These are phyloP conservation scores for Croton setiger DNA, from an alignment of 441 rosid genomes.

Conservation along the genomic window DNA sequence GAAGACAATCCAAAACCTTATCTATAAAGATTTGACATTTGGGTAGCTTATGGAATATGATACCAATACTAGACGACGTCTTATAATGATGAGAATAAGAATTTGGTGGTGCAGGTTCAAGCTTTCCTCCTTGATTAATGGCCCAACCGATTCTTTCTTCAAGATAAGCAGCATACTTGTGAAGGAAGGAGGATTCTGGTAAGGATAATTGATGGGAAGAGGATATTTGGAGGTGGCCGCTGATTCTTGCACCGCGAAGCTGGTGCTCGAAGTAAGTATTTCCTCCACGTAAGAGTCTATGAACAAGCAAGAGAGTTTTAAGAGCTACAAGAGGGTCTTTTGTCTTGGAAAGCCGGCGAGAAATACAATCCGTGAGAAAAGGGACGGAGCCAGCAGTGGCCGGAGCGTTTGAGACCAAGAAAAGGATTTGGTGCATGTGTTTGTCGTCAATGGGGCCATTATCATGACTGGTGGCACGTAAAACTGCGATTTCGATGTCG, in stretches of 20 bases:
- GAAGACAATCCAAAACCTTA: constrained; percentile 47
- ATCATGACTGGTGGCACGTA: constrained; percentile 74
- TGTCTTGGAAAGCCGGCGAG: constrained; percentile 71
- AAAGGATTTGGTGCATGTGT: constrained; percentile 76
- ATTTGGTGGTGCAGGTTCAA: constrained; percentile 43
- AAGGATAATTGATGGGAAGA: constrained; percentile 16
- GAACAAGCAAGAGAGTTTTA: constrained; percentile 67
- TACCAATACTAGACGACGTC: constrained; percentile 41
- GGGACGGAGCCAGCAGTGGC: constrained; percentile 40
- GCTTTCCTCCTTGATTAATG: constrained; percentile 77
- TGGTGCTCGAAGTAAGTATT: constrained; percentile 62
- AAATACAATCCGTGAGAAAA: constrained; percentile 66
- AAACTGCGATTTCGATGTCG: constrained; percentile 62
- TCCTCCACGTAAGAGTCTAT: constrained; percentile 78
- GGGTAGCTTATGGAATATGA: constrained; percentile 56
- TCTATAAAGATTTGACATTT: constrained; percentile 60
- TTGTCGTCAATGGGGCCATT: constrained; percentile 55
- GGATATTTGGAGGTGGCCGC: constrained; percentile 69
- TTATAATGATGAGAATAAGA: constrained; percentile 14
- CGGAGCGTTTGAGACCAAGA: constrained; percentile 57
- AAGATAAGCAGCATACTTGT: constrained; percentile 58
- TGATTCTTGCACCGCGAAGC: constrained; percentile 47
- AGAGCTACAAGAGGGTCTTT: constrained; percentile 61
- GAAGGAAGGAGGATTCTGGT: constrained; percentile 35
- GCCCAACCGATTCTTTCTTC: constrained; percentile 76